phyloP scores from a whole-genome alignment of 2,329 filamentous ascomycete genomes.

The Colletotrichum musae region DNA sequence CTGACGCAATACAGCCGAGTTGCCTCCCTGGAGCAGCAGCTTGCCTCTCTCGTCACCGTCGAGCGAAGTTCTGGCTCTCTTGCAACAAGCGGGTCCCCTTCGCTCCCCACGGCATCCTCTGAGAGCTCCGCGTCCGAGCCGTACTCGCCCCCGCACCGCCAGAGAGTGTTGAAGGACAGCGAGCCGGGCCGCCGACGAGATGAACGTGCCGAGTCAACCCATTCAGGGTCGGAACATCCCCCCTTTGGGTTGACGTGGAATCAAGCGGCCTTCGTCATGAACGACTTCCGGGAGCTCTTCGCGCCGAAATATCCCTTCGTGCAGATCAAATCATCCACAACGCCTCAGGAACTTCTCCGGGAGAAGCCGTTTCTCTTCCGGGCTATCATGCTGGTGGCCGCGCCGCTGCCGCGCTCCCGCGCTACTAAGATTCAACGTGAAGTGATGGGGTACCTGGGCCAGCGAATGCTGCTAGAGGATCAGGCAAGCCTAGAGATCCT shows the following conservation, averaged over 20 bases:
- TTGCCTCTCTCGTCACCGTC: constrained; percentile 38
- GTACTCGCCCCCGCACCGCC: not conserved
- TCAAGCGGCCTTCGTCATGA: constrained; percentile 53
- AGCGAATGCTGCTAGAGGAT: constrained; percentile 58
- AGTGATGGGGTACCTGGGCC: constrained; percentile 57
- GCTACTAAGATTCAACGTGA: constrained; percentile 58
- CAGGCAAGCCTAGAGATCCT: constrained; percentile 60
- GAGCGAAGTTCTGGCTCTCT: not conserved
- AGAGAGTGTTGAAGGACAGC: not conserved
- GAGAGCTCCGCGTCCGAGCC: not conserved
- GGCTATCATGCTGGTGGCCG: constrained; percentile 55
- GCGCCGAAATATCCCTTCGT: constrained; percentile 57
- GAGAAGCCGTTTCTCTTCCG: constrained; percentile 57
- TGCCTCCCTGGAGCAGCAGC: constrained; percentile 45
- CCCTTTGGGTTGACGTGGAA: constrained; percentile 57
- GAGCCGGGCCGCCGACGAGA: not conserved
- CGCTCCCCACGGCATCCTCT: not conserved
- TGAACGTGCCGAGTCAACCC: not conserved
- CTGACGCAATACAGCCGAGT: constrained; percentile 42
- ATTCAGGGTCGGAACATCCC: constrained; percentile 21
- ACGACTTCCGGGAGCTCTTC: constrained; percentile 51
- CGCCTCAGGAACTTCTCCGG: constrained; percentile 48
- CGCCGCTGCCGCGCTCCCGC: constrained; percentile 47
- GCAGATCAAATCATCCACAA: constrained; percentile 47
- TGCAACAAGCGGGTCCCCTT: not conserved